These are phyloP conservation scores for Dactylellina drechsleri DNA, from an alignment of 2,329 filamentous ascomycete species.

Conservation along the genomic window DNA sequence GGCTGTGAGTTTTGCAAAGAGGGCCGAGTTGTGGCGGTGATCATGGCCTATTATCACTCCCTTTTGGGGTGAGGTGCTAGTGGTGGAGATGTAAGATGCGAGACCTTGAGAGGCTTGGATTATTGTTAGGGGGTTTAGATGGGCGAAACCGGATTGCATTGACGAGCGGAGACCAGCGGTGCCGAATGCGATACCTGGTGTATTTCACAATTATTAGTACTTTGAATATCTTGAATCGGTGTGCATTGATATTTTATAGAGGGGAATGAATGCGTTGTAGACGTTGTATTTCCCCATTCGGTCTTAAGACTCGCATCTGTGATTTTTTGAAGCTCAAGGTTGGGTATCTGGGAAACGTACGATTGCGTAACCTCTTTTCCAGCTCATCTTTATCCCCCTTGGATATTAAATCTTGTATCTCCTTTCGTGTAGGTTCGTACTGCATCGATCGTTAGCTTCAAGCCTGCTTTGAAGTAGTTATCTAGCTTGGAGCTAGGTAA, in stretches of 20 bases:
- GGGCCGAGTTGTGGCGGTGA: slow-evolving; percentile 71
- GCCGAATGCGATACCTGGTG: slow-evolving; percentile 57
- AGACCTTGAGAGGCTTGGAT: slow-evolving; percentile 74
- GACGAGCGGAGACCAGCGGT: slow-evolving; percentile 68
- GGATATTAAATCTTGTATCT: slow-evolving; percentile 57
- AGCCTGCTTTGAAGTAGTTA: no score
- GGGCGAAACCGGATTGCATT: slow-evolving; percentile 73
- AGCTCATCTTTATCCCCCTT: slow-evolving; percentile 56
- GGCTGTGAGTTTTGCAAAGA: slow-evolving; percentile 71
- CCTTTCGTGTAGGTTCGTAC: slow-evolving; percentile 57
- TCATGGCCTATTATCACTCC: slow-evolving; percentile 71
- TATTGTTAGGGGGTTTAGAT: slow-evolving; percentile 70
- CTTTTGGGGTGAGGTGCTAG: slow-evolving; percentile 59
- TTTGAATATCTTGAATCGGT: slow-evolving; percentile 3
- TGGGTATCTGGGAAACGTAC: slow-evolving; percentile 36
- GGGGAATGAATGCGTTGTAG: slow-evolving; percentile 22
- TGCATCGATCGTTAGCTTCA: slow-evolving; percentile 5
- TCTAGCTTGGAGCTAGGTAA: no score
- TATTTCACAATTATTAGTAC: not conserved
- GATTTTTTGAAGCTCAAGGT: not conserved
- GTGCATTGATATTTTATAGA: not conserved
- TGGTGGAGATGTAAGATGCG: slow-evolving; percentile 68
- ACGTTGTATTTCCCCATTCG: slow-evolving; percentile 27
- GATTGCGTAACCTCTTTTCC: slow-evolving; percentile 55
- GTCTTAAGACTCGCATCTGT: not conserved